These are phyloP conservation scores for Hydrangea macrophylla DNA, from an alignment of 148 eudicot genomes.

Conservation along the genomic window DNA sequence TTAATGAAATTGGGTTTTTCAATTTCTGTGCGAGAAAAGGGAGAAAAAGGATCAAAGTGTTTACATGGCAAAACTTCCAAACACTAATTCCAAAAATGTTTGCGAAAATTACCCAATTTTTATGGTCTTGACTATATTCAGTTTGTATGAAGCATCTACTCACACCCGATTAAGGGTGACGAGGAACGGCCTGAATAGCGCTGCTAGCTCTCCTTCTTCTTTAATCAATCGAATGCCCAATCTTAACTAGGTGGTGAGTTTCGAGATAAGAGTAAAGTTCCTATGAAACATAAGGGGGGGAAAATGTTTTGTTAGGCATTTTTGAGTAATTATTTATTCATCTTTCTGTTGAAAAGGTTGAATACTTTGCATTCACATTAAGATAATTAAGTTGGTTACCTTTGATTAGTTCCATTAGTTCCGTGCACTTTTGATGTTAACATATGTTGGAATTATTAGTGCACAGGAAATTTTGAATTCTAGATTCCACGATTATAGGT, in stretches of 20 bases:
- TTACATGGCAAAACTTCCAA: background rate
- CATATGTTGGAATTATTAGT: background rate
- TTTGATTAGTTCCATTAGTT: background rate
- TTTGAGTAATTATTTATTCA: background rate
- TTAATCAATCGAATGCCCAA: background rate
- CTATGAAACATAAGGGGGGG: background rate
- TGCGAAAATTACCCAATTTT: background rate
- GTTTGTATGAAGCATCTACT: background rate
- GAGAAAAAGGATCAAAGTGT: background rate
- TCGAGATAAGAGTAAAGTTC: background rate
- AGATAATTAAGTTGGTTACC: background rate
- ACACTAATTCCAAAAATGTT: background rate
- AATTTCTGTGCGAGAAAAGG: no score
- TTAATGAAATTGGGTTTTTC: no score
- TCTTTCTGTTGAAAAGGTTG: constrained; percentile 3
- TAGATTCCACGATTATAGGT: background rate
- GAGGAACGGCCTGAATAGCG: no score
- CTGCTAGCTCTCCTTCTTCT: no score
- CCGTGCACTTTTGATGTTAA: background rate
- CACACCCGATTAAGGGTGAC: no score
- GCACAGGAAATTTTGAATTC: background rate
- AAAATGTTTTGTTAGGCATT: background rate
- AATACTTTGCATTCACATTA: background rate
- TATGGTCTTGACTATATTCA: background rate
- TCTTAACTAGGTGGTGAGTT: background rate